A percentile compares a stretch with the other conserved stretches of the same genome.
phyloP scores from a whole-genome alignment of 1,284 basidiomycete species.

The Thelephora terrestris region DNA sequence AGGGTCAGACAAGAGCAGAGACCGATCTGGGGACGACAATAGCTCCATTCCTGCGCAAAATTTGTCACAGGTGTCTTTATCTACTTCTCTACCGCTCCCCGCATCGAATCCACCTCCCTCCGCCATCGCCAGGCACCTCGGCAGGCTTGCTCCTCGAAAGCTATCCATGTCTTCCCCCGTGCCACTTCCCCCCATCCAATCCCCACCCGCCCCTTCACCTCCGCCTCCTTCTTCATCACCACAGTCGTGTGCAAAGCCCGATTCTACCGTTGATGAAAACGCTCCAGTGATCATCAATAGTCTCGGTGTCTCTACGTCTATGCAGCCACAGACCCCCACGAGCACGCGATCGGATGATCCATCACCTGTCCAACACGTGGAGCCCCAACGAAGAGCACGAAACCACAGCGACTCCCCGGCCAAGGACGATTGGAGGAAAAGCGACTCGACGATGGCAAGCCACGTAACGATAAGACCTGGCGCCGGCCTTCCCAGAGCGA shows the following conservation, averaged over 20 bases:
- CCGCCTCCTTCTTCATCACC: constrained; percentile 4
- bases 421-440: constrained; percentile 63
- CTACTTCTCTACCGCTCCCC: constrained; percentile 6
- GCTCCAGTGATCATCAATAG: constrained; percentile 23
- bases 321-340: constrained; percentile 13
- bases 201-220: constrained; percentile 5
- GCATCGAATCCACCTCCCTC: constrained; percentile 13
- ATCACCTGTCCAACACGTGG: constrained; percentile 3
- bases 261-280: constrained; percentile 5
- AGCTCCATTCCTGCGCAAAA: constrained; percentile 10
- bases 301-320: constrained; percentile 24
- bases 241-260: neutral
- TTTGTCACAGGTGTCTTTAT: neutral
- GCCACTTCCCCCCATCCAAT: constrained; percentile 5
- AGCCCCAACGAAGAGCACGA: constrained; percentile 5
- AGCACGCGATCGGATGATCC: constrained; percentile 8
- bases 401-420: constrained; percentile 7
- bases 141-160: neutral
- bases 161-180: constrained; percentile 2
- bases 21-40: constrained; percentile 18
- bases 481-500: constrained; percentile 33
- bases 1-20: neutral
- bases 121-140: constrained; percentile 5
- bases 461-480: constrained; percentile 57
- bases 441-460: constrained; percentile 60